phyloP scores from a whole-genome alignment of 352 stramenopile genomes.

The Phytophthora pinifolia region DNA sequence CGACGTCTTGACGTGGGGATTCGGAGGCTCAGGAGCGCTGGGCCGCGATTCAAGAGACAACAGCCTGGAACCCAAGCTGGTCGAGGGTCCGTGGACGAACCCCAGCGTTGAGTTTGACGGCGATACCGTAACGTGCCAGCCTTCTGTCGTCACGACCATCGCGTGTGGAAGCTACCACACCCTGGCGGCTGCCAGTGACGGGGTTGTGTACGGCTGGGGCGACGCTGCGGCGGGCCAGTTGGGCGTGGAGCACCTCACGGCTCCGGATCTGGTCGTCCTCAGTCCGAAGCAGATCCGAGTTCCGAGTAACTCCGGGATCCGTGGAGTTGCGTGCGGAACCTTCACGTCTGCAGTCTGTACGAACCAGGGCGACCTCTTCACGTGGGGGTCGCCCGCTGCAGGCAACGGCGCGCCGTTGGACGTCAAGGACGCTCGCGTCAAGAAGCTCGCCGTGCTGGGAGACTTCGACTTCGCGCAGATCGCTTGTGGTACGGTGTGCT shows the following conservation, averaged over 20 bases:
- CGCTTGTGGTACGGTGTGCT: slow-evolving; percentile 49
- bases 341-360: slow-evolving; percentile 64
- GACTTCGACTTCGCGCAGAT: slow-evolving; percentile 60
- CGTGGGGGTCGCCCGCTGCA: slow-evolving; percentile 72
- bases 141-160: slow-evolving; percentile 33
- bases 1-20: slow-evolving; percentile 85
- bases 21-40: slow-evolving; percentile 79
- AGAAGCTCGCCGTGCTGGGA: slow-evolving; percentile 35
- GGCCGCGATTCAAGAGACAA: slow-evolving; percentile 69
- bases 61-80: slow-evolving; percentile 36
- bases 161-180: slow-evolving; percentile 83
- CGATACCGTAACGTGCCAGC: slow-evolving; percentile 3
- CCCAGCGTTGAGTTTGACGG: slow-evolving; percentile 9
- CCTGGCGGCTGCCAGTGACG: slow-evolving; percentile 46
- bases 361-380: slow-evolving; percentile 56
- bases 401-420: slow-evolving; percentile 64
- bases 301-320: slow-evolving; percentile 29
- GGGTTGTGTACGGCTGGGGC: slow-evolving; percentile 74
- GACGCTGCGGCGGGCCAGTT: slow-evolving; percentile 75
- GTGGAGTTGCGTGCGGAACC: slow-evolving; percentile 53
- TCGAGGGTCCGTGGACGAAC: slow-evolving; percentile 39
- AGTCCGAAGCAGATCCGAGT: slow-evolving; percentile 46
- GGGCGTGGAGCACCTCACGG: slow-evolving; percentile 44
- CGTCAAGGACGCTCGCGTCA: slow-evolving; percentile 51
- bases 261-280: slow-evolving; percentile 57